These are phyloP conservation scores for Chrysopogon serrulatus DNA, from an alignment of 176 grass and related monocot genomes.

Conservation along the genomic window DNA sequence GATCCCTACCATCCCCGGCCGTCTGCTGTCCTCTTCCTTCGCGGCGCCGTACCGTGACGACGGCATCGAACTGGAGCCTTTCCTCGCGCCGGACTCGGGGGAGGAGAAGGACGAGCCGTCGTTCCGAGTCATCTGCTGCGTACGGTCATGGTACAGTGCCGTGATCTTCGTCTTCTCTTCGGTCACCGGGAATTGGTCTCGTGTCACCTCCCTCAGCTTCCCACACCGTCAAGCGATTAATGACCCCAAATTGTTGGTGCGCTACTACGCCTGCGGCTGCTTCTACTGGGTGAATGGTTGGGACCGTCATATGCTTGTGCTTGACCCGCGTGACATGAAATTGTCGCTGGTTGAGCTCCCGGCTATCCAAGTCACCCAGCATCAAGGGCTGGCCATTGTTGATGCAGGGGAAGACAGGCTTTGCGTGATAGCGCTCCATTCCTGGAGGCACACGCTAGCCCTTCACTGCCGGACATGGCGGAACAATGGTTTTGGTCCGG, in stretches of 20 bases:
- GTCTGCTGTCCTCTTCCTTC: not conserved
- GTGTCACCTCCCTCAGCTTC: not conserved
- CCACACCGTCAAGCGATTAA: not conserved
- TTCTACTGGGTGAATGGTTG: not conserved
- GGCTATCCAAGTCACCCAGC: not conserved
- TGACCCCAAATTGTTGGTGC: not conserved
- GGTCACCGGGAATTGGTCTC: not conserved
- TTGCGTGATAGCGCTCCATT: not conserved
- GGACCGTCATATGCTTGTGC: not conserved
- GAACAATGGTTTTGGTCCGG: not conserved
- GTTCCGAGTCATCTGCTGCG: not conserved
- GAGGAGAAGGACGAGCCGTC: not conserved
- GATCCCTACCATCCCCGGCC: not conserved
- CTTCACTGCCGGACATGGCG: not conserved
- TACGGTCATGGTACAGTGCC: not conserved
- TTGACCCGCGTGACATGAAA: not conserved
- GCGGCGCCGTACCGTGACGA: not conserved
- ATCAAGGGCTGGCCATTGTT: not conserved
- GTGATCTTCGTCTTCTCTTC: constrained; percentile 32
- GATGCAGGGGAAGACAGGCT: not conserved
- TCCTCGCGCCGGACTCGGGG: not conserved
- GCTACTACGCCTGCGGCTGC: not conserved
- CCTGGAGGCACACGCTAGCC: not conserved
- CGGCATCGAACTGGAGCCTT: not conserved
- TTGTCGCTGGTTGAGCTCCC: not conserved